phyloP scores from a whole-genome alignment of 2,329 filamentous ascomycete genomes.

The Dactylonectria macrodidyma region DNA sequence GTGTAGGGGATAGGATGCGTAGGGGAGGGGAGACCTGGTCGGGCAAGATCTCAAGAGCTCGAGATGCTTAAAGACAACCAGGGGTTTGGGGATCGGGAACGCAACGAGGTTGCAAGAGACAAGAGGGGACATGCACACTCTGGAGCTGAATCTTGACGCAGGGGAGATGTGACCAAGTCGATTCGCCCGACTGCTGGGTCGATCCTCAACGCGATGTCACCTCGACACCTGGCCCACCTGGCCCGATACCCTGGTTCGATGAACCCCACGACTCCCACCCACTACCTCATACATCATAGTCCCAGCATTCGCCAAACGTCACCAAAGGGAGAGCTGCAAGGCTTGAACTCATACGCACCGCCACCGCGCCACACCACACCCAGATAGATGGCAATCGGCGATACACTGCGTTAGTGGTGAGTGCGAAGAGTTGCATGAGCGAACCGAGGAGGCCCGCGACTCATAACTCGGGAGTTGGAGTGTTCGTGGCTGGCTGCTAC shows the following conservation, averaged over 20 bases:
- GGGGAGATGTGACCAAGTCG: constrained; percentile 38
- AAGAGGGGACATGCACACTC: constrained; percentile 33
- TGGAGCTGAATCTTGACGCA: constrained; percentile 35
- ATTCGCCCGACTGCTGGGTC: constrained; percentile 32
- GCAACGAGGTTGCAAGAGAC: constrained; percentile 40
- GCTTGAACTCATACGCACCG: constrained; percentile 5
- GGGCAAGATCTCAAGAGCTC: constrained; percentile 9
- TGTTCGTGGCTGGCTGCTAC: constrained; percentile 19
- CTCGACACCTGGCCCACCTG: constrained; percentile 36
- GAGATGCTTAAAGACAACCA: constrained; percentile 34
- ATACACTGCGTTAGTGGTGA: not conserved
- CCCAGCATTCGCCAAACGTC: constrained; percentile 15
- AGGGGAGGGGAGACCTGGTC: constrained; percentile 32
- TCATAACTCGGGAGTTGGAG: not conserved
- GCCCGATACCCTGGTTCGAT: constrained; percentile 42
- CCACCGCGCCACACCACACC: constrained; percentile 21
- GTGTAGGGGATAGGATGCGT: not conserved
- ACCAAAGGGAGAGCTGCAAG: not conserved
- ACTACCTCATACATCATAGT: not conserved
- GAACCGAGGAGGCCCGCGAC: not conserved
- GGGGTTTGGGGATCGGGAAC: constrained; percentile 39
- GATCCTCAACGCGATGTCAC: constrained; percentile 44
- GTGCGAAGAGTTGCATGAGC: not conserved
- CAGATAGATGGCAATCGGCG: constrained; percentile 2
- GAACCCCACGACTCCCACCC: constrained; percentile 43